Evolutionary conservation across 2,329 filamentous ascomycete species (phyloP), one percentile per base, ranked within the genome.

Genomic region (Monilinia aucupariae): DNA sequence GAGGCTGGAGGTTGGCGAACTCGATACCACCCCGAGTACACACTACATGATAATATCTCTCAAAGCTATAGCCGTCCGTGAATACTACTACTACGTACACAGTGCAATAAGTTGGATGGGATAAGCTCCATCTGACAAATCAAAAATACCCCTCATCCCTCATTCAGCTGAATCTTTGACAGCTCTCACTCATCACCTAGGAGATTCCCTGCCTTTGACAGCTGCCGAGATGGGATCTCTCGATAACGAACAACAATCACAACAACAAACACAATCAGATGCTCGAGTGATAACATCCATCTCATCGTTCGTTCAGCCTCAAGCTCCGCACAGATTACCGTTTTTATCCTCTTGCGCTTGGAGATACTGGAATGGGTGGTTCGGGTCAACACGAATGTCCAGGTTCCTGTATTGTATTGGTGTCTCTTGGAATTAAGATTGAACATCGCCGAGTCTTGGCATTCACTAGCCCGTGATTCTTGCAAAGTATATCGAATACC

Each of bases 101-200:
- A 27, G 6, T 17, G 27, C 25, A 50, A 17, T 49, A 49, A 6
- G 22, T 13, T n/a, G 10, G 43, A 39, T 12, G 12, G 13, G 13
- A 53, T 39, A 27, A 27, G 52, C 37, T 54, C 37, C 22, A 39
- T 54, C 20, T 41, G 13, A 12, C 52, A 13, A 4, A 12, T 37
- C 4, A 15, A 8, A n/a, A 20, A 27, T 27, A 32, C 41, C 53
- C 54, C 58, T 60, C 58, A 60, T 45, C 58, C 32, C 48, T 13
- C 25, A 39, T 45, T 59, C 56, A 60, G 58, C 58, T 60, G 58
- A 52, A 52, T 20, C 41, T 43, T 37, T 12, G 34, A 45, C 47
- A 41, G 25, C 47, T 43, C 13, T 43, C 22, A 3, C 27, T 30
- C 15, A 20, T 27, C 37, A 17, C 37, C 52, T 54, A 41, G 52